Conservation (phyloP, 2,329 filamentous ascomycete species). For the Aspergillus sergii region DNA sequence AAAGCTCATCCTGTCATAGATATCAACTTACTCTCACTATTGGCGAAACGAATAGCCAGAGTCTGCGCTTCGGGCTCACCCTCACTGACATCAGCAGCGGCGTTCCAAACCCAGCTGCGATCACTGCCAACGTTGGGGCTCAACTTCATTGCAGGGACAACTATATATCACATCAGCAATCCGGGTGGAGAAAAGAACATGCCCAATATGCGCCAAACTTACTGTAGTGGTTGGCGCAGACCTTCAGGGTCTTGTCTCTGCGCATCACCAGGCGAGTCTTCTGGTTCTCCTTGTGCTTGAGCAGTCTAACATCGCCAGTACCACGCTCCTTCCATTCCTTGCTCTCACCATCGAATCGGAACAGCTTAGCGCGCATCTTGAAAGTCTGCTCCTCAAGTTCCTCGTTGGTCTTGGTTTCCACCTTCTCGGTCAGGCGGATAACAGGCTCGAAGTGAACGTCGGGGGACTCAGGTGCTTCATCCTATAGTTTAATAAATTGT, state of each 20-base stretch:
- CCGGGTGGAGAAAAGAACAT: not conserved
- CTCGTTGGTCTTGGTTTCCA: conserved; percentile 97
- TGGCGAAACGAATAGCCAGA: conserved; percentile 95
- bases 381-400: conserved; percentile 96
- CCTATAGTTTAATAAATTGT: conserved; percentile 39
- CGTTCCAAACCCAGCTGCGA: conserved; percentile 99
- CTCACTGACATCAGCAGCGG: conserved; percentile 95
- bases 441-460: conserved; percentile 98
- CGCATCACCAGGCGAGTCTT: conserved; percentile 99
- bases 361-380: conserved; percentile 99
- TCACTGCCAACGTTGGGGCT: conserved; percentile 97
- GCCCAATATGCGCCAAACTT: conserved; percentile 45
- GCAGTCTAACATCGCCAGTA: conserved; percentile 90
- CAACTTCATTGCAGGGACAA: conserved; percentile 98
- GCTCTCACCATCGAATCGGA: conserved; percentile 91
- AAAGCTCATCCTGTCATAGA: too few relatives aligned
- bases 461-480: conserved; percentile 81
- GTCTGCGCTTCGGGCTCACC: conserved; percentile 96
- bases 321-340: conserved; percentile 99
- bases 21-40: conserved; percentile 80
- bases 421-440: conserved; percentile 92
- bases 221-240: conserved; percentile 99
- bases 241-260: conserved; percentile 99
- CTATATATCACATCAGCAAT: conserved; percentile 48
- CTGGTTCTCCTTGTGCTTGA: conserved; percentile 98